Percentiles rank a stretch among this genome's conserved stretches.
Conservation (phyloP, 2,329 filamentous ascomycete genomes). For the Anthostomella pinea region DNA sequence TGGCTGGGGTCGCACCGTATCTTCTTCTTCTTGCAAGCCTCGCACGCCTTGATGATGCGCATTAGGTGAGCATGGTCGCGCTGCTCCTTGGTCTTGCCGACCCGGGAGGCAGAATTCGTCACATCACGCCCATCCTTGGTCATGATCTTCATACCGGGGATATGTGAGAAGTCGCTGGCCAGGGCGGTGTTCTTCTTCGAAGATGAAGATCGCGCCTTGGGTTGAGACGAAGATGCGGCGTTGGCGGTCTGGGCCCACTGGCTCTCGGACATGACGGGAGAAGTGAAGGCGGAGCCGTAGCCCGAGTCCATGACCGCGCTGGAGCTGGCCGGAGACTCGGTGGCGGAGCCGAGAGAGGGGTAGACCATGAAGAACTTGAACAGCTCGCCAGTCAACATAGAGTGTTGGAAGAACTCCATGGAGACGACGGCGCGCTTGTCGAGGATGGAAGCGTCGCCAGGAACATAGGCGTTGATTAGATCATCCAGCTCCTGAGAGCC, state of each 20-base stretch:
- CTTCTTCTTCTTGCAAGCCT: constrained; percentile 62
- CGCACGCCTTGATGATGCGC: constrained; percentile 66
- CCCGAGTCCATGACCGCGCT: constrained; percentile 45
- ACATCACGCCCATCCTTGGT: constrained; percentile 62
- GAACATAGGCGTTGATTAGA: constrained; percentile 56
- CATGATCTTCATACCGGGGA: constrained; percentile 66
- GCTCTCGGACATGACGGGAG: constrained; percentile 48
- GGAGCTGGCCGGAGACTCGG: constrained; percentile 45
- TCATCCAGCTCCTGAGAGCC: constrained; percentile 59
- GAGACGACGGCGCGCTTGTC: constrained; percentile 59
- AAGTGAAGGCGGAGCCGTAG: constrained; percentile 47
- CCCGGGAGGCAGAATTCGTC: constrained; percentile 59
- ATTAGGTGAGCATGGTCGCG: constrained; percentile 65
- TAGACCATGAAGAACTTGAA: constrained; percentile 60
- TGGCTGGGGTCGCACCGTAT: constrained; percentile 60
- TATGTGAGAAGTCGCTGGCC: constrained; percentile 45
- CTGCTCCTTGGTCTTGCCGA: constrained; percentile 66
- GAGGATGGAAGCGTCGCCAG: constrained; percentile 49
- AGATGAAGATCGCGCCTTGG: constrained; percentile 25
- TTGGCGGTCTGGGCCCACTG: constrained; percentile 40
- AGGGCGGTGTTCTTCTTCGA: constrained; percentile 28
- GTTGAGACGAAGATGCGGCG: constrained; percentile 30
- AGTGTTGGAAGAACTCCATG: constrained; percentile 57
- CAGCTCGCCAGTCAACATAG: constrained; percentile 51
- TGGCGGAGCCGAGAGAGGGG: constrained; percentile 35